phyloP scores from a whole-genome alignment of 139 green algal species.

The Yamagishiella unicocca region DNA sequence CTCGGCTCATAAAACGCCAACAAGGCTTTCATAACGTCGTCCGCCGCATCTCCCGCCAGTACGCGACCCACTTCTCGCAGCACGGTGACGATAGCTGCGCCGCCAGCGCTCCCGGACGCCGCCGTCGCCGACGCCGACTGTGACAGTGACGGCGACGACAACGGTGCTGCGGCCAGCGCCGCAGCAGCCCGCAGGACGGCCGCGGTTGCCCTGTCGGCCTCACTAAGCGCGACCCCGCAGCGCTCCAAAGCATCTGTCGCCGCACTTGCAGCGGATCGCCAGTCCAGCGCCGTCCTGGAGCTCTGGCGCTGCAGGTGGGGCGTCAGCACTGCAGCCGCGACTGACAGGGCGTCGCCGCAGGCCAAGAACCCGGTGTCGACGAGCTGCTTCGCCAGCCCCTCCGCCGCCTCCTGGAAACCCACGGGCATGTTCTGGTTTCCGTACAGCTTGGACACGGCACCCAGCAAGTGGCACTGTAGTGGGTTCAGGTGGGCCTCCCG shows the following conservation, averaged over 20 bases:
- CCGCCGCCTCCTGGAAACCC: neutral
- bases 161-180: neutral
- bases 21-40: neutral
- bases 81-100: neutral
- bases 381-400: neutral
- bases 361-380: neutral
- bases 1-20: neutral
- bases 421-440: neutral
- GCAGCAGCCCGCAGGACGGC: neutral
- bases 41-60: neutral
- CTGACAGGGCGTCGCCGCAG: neutral
- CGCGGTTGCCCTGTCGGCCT: neutral
- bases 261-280: neutral
- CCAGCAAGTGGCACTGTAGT: neutral
- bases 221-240: neutral
- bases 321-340: neutral
- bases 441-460: neutral
- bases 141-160: too few relatives aligned
- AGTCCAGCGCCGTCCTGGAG: neutral
- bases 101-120: neutral
- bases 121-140: neutral
- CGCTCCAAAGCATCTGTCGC: neutral
- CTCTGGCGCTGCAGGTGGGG: neutral
- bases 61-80: neutral
- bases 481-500: neutral